Conservation (phyloP, 176 grass and related monocot species). For the Ensete ventricosum region DNA sequence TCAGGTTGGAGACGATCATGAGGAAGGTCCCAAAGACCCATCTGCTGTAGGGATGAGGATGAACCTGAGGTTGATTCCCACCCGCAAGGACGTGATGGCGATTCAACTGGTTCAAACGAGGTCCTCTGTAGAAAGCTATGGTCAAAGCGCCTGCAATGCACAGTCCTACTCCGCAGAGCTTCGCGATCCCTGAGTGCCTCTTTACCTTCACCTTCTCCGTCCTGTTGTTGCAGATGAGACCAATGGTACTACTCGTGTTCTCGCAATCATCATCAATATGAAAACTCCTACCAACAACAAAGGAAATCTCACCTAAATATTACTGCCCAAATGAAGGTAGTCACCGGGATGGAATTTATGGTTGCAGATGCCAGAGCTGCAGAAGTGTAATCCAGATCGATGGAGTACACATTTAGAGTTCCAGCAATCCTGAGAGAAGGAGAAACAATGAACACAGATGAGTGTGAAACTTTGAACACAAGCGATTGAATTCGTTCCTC, state of each 20-base stretch:
- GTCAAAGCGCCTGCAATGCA: constrained; percentile 40
- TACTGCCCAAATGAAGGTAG: constrained; percentile 53
- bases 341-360: constrained; percentile 52
- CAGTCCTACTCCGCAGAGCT: constrained; percentile 41
- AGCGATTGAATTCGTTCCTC: no score
- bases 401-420: constrained; percentile 28
- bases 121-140: constrained; percentile 61
- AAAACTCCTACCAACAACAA: not conserved
- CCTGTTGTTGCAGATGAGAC: constrained; percentile 13
- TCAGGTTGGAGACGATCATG: constrained; percentile 35
- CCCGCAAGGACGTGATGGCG: constrained; percentile 31
- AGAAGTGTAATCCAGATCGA: constrained; percentile 54
- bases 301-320: constrained; percentile 38
- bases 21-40: constrained; percentile 58
- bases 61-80: not conserved
- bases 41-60: constrained; percentile 27
- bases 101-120: constrained; percentile 45
- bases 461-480: no score
- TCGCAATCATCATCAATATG: not conserved
- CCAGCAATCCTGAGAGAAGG: constrained; percentile 29
- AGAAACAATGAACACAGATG: not conserved
- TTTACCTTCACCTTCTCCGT: constrained; percentile 61
- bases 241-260: not conserved
- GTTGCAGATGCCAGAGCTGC: constrained; percentile 47
- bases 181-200: constrained; percentile 44